A percentile compares a stretch with the other conserved stretches of the same genome.
phyloP scores from a whole-genome alignment of 441 rosid species.

The Populus trichocarpa region DNA sequence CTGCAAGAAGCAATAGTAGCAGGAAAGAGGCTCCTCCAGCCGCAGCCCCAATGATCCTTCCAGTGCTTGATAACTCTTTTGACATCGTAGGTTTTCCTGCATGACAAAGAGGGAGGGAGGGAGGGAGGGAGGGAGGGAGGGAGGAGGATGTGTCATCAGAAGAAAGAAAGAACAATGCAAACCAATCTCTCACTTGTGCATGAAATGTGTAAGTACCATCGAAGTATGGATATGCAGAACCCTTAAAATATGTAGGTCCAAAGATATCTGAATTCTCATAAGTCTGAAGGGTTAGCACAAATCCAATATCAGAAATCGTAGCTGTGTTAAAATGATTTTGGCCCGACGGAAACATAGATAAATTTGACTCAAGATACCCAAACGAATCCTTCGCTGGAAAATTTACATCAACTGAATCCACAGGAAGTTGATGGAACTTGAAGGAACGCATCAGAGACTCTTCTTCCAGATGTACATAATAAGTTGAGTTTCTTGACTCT shows the following conservation, averaged over 20 bases:
- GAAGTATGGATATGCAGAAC: slow-evolving; percentile 1
- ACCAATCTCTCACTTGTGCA: neutral
- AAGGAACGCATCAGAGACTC: slow-evolving; percentile 11
- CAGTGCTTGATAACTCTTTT: slow-evolving; percentile 30
- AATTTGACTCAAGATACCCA: slow-evolving; percentile 32
- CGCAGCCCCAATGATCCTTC: slow-evolving; percentile 53
- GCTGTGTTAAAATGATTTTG: slow-evolving; percentile 14
- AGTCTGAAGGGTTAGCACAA: slow-evolving; percentile 44
- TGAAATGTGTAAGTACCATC: slow-evolving; percentile 18
- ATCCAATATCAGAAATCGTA: slow-evolving; percentile 25
- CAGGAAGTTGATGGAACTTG: slow-evolving; percentile 33
- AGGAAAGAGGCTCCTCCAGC: slow-evolving; percentile 50
- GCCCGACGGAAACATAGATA: slow-evolving; percentile 49
- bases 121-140: no score
- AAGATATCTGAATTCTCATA: slow-evolving; percentile 40
- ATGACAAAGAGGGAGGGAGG: neutral
- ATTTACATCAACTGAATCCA: slow-evolving; percentile 55
- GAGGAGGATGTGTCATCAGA: neutral
- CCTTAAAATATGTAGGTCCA: slow-evolving; percentile 48
- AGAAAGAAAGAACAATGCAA: neutral
- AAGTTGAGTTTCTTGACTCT: slow-evolving; percentile 27
- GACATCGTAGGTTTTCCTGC: slow-evolving; percentile 14
- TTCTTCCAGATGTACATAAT: slow-evolving; percentile 24
- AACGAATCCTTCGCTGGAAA: slow-evolving; percentile 37
- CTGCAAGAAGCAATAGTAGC: slow-evolving; percentile 48